phyloP scores from a whole-genome alignment of 2,329 filamentous ascomycete genomes.

The Pseudogymnoascus sp. region DNA sequence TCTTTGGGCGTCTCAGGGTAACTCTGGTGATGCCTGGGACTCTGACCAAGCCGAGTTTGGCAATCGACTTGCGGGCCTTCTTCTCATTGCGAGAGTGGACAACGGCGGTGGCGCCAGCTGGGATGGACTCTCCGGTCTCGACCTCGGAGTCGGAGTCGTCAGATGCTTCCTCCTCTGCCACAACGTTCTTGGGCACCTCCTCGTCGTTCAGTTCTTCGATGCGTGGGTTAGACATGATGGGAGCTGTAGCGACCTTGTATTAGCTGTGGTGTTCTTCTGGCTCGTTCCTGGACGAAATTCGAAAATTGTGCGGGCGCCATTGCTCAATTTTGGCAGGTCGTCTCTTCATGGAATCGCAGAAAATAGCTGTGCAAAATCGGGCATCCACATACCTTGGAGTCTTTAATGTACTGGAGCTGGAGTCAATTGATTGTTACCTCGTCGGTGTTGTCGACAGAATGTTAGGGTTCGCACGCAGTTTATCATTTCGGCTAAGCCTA shows the following conservation, averaged over 20 bases:
- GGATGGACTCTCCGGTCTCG: constrained; percentile 61
- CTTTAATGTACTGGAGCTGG: constrained; percentile 3
- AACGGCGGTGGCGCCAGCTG: constrained; percentile 79
- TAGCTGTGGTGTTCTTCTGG: constrained; percentile 15
- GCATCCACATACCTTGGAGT: background rate
- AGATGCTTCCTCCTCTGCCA: constrained; percentile 66
- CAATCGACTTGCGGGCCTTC: constrained; percentile 99
- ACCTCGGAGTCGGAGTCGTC: constrained; percentile 67
- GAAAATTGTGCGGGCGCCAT: constrained; percentile 6
- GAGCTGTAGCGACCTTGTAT: constrained; percentile 27
- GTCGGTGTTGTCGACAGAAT: constrained; percentile 4
- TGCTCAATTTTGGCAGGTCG: constrained; percentile 5
- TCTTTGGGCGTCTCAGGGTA: constrained; percentile 96
- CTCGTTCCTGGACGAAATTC: background rate
- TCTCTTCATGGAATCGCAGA: background rate
- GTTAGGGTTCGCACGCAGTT: constrained; percentile 8
- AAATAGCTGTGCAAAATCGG: background rate
- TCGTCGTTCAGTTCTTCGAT: constrained; percentile 97
- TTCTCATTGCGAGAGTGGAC: constrained; percentile 99
- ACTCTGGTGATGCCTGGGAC: constrained; percentile 97
- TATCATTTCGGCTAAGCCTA: constrained; percentile 8
- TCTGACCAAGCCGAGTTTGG: constrained; percentile 95
- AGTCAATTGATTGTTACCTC: background rate
- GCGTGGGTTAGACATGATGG: constrained; percentile 91
- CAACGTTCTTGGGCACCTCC: constrained; percentile 73